Evolutionary conservation across 441 rosid genomes (phyloP).

Genomic region (Euphorbia corollata): DNA sequence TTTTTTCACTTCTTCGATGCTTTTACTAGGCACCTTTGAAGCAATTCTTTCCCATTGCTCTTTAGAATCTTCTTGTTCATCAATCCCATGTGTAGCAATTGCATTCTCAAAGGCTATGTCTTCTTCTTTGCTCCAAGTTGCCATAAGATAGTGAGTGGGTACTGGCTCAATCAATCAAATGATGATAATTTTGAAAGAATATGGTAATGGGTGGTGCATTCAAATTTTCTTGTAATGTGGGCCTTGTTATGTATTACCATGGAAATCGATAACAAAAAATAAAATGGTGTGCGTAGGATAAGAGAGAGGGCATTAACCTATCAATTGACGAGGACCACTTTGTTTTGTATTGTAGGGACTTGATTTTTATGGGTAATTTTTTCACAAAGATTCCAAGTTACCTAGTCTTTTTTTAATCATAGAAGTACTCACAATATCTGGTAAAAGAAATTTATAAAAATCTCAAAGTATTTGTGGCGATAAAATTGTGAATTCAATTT

Average conservation of each 20-base stretch:
- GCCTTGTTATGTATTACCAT: conserved; percentile 17
- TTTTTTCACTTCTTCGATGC: conserved; percentile 45
- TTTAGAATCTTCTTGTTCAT: conserved; percentile 22
- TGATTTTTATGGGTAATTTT: conserved; percentile 23
- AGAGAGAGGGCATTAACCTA: conserved; percentile 26
- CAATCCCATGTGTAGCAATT: conserved; percentile 54
- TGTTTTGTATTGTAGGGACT: not conserved
- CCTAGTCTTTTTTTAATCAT: no score
- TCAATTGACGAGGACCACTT: conserved; percentile 43
- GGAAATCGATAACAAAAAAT: not conserved
- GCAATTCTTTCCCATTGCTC: conserved; percentile 63
- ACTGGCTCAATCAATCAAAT: conserved; percentile 5
- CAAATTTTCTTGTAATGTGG: conserved; percentile 18
- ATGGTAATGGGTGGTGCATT: conserved; percentile 19
- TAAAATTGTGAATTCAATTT: no score
- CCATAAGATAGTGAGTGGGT: conserved; percentile 31
- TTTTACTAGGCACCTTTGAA: conserved; percentile 53
- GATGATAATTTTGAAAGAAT: conserved; percentile 8
- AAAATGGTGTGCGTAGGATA: conserved; percentile 30
- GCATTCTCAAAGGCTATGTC: conserved; percentile 68
- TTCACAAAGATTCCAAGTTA: conserved; percentile 11
- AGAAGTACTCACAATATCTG: no score
- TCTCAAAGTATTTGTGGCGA: no score
- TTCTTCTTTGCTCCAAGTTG: conserved; percentile 69
- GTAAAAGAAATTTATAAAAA: no score